Evolutionary conservation across 192 early-diverging fungal species (phyloP).

Genomic region (Mortierella hygrophila): DNA sequence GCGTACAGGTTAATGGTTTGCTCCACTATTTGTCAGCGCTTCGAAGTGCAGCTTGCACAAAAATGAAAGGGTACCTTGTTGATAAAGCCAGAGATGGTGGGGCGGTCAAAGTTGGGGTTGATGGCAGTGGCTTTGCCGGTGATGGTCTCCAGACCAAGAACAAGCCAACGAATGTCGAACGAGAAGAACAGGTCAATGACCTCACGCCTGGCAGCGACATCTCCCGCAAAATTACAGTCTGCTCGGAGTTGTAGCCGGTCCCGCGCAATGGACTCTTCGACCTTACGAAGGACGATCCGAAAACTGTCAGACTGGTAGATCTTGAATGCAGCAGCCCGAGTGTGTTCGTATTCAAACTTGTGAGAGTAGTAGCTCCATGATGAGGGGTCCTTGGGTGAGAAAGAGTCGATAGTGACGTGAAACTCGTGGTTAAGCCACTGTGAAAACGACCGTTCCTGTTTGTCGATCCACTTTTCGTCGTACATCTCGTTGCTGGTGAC

Average conservation of each 20-base stretch:
- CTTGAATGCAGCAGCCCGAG: constrained; percentile 43
- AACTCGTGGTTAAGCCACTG: constrained; percentile 57
- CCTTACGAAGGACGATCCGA: constrained; percentile 48
- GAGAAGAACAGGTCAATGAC: constrained; percentile 55
- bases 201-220: constrained; percentile 32
- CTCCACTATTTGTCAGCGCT: background rate
- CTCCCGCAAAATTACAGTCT: constrained; percentile 44
- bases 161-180: constrained; percentile 56
- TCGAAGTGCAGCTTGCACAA: background rate
- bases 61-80: constrained; percentile 30
- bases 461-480: constrained; percentile 59
- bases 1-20: background rate
- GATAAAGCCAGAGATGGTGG: constrained; percentile 45
- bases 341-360: constrained; percentile 52
- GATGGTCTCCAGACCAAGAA: constrained; percentile 55
- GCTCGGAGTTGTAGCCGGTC: constrained; percentile 42
- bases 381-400: constrained; percentile 42
- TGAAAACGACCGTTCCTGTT: constrained; percentile 53
- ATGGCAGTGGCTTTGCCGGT: constrained; percentile 51
- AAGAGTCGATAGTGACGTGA: constrained; percentile 37
- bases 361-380: constrained; percentile 56
- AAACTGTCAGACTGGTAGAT: constrained; percentile 55
- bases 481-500: constrained; percentile 57
- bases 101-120: constrained; percentile 44
- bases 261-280: constrained; percentile 47